Base-by-base conservation (phyloP, 495 filamentous ascomycete species). In the Parathielavia hyrcaniae region DNA sequence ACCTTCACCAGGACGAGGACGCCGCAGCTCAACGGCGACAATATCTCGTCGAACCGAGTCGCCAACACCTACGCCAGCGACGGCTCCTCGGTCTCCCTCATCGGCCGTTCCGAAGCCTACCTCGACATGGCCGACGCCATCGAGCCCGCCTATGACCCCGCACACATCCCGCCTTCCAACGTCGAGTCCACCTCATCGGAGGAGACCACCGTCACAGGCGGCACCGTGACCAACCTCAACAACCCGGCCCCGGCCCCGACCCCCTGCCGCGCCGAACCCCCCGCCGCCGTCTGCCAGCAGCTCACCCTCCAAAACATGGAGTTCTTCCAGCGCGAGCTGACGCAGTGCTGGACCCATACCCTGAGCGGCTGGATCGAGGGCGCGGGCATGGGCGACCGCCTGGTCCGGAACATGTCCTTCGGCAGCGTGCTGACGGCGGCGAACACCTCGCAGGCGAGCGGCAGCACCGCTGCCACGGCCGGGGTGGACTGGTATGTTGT, bases 11-110 rank as follows among this genome's bases (percentile, higher is more conserved):
- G 50, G 17, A 14, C 34, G 11, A 64, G 70, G 35, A 50, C 59
- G 14, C 70, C 67, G 2, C 59, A 68, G 50, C 59, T 57, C 55
- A 74, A 71, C 36, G 35, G 40, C 22, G 63, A 70, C 38, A 69
- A 73, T 40, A 61, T 66, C 56, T 55, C 64, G 11, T 71, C 64
- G 5, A 50, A 35, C 13, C 64, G 69, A 20, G 46, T 58, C 4
- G 62, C 45, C 48, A 54, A 35, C 26, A 45, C 52, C 30, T 26
- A 51, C 4, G 44, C 61, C 38, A 45, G 50, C 50, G 45, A 44
- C 43, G 26, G 16, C 16, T 2, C 16, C 22, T 10, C 50, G 16
- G 22, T 3, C n/a, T 45, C 17, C 20, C 1, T 13, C 32, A 5
- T 26, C 38, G 7, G 0, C 9, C 12, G 43, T 2, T 26, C 32